Evolutionary conservation across 306 rosid species (phyloP).

Genomic region (Delonix regia): DNA sequence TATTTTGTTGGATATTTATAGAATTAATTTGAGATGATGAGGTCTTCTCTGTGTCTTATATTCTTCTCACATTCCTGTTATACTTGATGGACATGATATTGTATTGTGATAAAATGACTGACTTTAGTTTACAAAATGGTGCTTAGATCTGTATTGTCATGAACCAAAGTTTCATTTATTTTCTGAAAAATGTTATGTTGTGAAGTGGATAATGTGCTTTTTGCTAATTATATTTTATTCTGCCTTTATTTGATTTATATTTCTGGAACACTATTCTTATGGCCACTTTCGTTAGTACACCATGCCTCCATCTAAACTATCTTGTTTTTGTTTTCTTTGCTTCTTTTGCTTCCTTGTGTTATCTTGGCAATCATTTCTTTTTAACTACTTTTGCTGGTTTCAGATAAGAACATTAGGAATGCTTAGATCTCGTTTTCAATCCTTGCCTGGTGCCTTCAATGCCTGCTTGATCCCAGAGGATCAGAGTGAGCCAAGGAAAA

Average conservation of each 20-base stretch:
- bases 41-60: neutral
- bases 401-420: slow-evolving; percentile 98
- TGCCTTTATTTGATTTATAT: neutral
- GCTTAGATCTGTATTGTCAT: neutral
- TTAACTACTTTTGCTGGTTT: slow-evolving; percentile 36
- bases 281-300: neutral
- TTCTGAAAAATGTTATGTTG: neutral
- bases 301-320: neutral
- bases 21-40: neutral
- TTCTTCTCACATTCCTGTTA: neutral
- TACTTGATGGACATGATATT: neutral
- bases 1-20: neutral
- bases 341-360: neutral
- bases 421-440: slow-evolving; percentile 91
- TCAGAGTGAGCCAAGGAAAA: slow-evolving; percentile 77
- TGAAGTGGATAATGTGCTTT: neutral
- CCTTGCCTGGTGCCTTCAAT: slow-evolving; percentile 91
- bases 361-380: neutral
- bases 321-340: neutral
- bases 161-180: neutral
- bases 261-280: neutral
- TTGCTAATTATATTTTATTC: neutral
- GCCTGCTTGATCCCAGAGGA: slow-evolving; percentile 80
- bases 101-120: neutral
- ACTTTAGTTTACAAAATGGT: neutral